Conservation (phyloP, 1,139 yeast species). For the Fermentozyma sake region DNA sequence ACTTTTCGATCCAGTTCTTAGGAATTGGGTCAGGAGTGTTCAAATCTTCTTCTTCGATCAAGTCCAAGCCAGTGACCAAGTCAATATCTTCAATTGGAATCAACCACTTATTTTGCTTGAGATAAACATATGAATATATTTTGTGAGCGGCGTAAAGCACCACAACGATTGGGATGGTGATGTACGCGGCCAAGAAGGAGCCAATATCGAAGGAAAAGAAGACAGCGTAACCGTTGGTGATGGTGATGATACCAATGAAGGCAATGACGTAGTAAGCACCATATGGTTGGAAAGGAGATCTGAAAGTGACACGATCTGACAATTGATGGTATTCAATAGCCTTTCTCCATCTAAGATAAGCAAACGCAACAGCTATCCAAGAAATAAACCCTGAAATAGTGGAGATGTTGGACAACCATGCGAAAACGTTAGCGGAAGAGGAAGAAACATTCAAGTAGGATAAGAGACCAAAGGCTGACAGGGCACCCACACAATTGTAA, state of each 20-base stretch:
- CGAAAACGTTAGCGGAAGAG: constrained; percentile 52
- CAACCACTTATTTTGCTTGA: constrained; percentile 29
- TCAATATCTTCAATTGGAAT: constrained; percentile 42
- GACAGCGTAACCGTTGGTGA: constrained; percentile 58
- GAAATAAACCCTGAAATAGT: constrained; percentile 67
- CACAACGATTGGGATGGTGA: constrained; percentile 53
- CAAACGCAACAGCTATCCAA: constrained; percentile 51
- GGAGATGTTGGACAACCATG: constrained; percentile 65
- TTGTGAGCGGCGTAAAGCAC: constrained; percentile 44
- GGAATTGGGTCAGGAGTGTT: constrained; percentile 16
- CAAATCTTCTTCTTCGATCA: constrained; percentile 24
- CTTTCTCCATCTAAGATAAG: constrained; percentile 52
- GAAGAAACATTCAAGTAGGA: constrained; percentile 61
- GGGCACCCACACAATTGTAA: constrained; percentile 40
- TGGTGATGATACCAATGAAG: constrained; percentile 40
- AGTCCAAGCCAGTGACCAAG: constrained; percentile 41
- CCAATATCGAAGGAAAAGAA: constrained; percentile 48
- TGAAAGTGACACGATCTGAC: constrained; percentile 45
- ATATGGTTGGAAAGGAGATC: constrained; percentile 46
- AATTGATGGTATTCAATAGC: constrained; percentile 42
- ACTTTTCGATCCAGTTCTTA: constrained; percentile 14
- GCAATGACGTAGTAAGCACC: constrained; percentile 47
- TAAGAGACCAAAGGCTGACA: constrained; percentile 47
- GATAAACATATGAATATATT: constrained; percentile 21
- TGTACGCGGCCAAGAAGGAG: constrained; percentile 59